Evolutionary conservation across 2,329 filamentous ascomycete species (phyloP).

Genomic region (Kalmusia sp.): DNA sequence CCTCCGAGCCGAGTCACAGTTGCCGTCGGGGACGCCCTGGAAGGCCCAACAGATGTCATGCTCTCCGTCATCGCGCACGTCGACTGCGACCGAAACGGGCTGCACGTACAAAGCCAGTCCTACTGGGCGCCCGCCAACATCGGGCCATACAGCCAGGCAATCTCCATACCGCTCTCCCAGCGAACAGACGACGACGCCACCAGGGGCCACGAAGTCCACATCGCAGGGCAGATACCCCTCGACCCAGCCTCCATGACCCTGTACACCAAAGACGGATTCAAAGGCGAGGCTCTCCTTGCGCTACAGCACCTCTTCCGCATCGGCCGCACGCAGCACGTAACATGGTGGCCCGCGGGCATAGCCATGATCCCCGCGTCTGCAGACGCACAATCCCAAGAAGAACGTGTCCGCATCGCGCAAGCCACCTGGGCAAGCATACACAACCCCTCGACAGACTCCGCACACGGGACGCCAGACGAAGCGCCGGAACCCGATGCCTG

Average conservation of each 20-base stretch:
- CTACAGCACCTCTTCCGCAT: constrained; percentile 92
- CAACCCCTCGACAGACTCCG: no score
- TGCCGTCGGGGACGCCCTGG: constrained; percentile 73
- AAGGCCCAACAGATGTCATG: constrained; percentile 66
- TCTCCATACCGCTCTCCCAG: constrained; percentile 59
- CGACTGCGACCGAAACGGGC: constrained; percentile 51
- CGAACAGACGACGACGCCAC: no score
- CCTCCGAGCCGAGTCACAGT: constrained; percentile 87
- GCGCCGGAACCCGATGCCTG: constrained; percentile 65
- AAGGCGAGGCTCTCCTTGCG: constrained; percentile 71
- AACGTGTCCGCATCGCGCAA: constrained; percentile 46
- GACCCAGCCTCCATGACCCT: constrained; percentile 79
- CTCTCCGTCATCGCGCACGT: constrained; percentile 58
- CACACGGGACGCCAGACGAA: constrained; percentile 21
- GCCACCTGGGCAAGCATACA: no score
- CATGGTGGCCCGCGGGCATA: constrained; percentile 77
- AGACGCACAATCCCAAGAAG: constrained; percentile 9
- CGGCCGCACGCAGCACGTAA: constrained; percentile 72
- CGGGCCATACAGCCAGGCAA: constrained; percentile 92
- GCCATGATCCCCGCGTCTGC: constrained; percentile 50
- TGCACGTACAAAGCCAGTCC: constrained; percentile 91
- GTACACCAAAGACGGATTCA: constrained; percentile 50
- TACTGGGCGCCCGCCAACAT: constrained; percentile 99
- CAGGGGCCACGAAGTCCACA: constrained; percentile 60
- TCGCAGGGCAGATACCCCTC: constrained; percentile 92